Evolutionary conservation across 768 basidiomycete species (phyloP).

Genomic region (Pholiota molesta): DNA sequence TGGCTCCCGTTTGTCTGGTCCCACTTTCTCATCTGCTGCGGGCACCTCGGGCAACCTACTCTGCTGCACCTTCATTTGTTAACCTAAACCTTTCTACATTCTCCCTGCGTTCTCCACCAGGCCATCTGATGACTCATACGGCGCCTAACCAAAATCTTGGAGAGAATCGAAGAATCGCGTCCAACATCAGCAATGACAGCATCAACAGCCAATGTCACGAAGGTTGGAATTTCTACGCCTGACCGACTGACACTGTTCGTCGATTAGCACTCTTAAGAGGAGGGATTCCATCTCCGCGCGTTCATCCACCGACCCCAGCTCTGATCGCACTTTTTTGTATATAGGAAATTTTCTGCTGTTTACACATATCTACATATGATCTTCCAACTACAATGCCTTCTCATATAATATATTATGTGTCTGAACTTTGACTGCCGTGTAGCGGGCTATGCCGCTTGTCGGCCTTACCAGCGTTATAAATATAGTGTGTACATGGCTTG

Average conservation of each 20-base stretch:
- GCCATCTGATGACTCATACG: constrained; percentile 38
- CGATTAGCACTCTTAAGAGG: constrained; percentile 46
- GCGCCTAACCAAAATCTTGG: constrained; percentile 76
- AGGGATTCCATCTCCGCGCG: constrained; percentile 46
- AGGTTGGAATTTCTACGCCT: constrained; percentile 43
- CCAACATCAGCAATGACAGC: constrained; percentile 53
- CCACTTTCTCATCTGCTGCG: too few species aligned
- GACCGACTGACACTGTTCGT: constrained; percentile 48
- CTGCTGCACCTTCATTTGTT: too few species aligned
- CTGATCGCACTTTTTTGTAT: constrained; percentile 40
- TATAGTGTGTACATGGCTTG: too few species aligned
- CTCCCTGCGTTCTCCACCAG: constrained; percentile 36
- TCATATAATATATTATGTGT: too few species aligned
- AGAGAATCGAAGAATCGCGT: constrained; percentile 75
- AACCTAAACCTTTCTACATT: constrained; percentile 44
- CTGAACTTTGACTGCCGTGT: too few species aligned
- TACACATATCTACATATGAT: too few species aligned
- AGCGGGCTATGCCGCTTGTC: too few species aligned
- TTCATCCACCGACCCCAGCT: constrained; percentile 58
- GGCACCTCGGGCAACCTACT: too few species aligned
- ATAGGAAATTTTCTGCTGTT: too few species aligned
- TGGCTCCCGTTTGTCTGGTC: too few species aligned
- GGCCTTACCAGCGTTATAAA: too few species aligned
- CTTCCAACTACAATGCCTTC: too few species aligned
- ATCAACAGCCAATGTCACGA: constrained; percentile 29